A percentile compares a stretch with the other conserved stretches of the same genome.
Evolutionary conservation across 1,284 basidiomycete genomes (phyloP).

Genomic region (Austroboletus niveus): DNA sequence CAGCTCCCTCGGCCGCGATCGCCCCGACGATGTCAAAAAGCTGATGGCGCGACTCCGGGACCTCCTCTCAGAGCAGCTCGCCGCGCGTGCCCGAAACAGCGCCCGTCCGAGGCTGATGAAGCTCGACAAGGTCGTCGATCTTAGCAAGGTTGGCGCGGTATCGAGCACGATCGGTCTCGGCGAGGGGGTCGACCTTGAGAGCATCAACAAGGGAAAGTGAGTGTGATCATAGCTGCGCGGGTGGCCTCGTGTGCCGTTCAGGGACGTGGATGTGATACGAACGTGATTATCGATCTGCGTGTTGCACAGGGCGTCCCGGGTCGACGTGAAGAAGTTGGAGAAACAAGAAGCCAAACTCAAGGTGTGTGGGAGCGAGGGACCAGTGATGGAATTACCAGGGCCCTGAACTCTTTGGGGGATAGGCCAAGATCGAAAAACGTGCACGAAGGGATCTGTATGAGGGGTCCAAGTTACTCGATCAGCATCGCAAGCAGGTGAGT

Average conservation of each 20-base stretch:
- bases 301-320: slow-evolving; percentile 75
- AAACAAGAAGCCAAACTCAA: slow-evolving; percentile 98
- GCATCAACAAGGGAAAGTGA: slow-evolving; percentile 91
- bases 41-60: slow-evolving; percentile 69
- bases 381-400: background rate
- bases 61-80: slow-evolving; percentile 64
- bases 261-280: slow-evolving; percentile 2
- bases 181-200: slow-evolving; percentile 90
- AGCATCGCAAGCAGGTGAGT: slow-evolving; percentile 83
- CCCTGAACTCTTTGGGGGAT: background rate
- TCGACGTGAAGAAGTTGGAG: slow-evolving; percentile 97
- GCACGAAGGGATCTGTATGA: slow-evolving; percentile 89
- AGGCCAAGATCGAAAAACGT: slow-evolving; percentile 97
- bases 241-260: slow-evolving; percentile 5
- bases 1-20: slow-evolving; percentile 62
- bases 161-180: slow-evolving; percentile 82
- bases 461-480: slow-evolving; percentile 92
- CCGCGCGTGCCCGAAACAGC: slow-evolving; percentile 54
- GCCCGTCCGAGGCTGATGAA: slow-evolving; percentile 64
- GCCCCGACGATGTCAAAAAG: slow-evolving; percentile 53
- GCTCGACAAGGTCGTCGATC: slow-evolving; percentile 93
- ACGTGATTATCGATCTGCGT: slow-evolving; percentile 5
- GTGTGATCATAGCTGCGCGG: slow-evolving; percentile 30
- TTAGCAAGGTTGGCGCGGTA: slow-evolving; percentile 83
- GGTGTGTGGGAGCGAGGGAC: slow-evolving; percentile 34